Evolutionary conservation across 2,329 filamentous ascomycete genomes (phyloP), one percentile per base, ranked within the genome.

Genomic region (Paracoccidioides brasiliensis): DNA sequence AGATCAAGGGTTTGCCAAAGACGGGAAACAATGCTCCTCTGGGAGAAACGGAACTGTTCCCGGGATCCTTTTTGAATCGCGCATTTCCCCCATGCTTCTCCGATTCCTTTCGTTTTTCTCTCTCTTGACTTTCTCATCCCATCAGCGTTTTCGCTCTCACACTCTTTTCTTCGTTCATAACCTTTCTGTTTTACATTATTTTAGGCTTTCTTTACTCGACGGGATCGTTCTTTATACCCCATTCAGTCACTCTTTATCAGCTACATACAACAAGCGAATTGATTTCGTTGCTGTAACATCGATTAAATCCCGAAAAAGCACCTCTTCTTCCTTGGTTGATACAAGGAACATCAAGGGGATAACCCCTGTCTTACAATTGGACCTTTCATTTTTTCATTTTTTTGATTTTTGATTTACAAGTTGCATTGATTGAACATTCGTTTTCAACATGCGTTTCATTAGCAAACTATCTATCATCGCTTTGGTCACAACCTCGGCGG

Each of bases 401-500:
- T 55, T 55, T 33, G 28, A 52, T 3, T n/a, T 40, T 52, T 52
- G 38, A n/a, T n/a, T 43, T 52, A 22, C 32, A 22, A 43, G 42
- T 52, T 60, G 60, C 62, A 66, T 64, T 62, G 61, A 64, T 55
- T 65, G 62, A 57, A 37, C 48, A 43, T 42, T 44, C 54, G 48
- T 59, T 40, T 57, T 55, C 63, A 67, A 55, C 44, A 73, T 73
- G 71, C 66, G 69, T 51, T 63, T 71, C 59, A 59, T 66, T 53
- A 63, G 62, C 65, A 71, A 69, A 59, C 43, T 68, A 58, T 67
- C 68, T 22, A 22, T 22, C 44, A 44, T 71, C 54, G 67, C 64
- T 55, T 61, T 71, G 49, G 60, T 71, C 53, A 67, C 66, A 32
- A 64, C 66, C 51, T 61, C 72, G 54, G 70, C 67, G 55, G 64